Evolutionary conservation across 768 basidiomycete genomes (phyloP), one percentile per base, ranked within the genome.

Genomic region (Xanthoconium stramineum): DNA sequence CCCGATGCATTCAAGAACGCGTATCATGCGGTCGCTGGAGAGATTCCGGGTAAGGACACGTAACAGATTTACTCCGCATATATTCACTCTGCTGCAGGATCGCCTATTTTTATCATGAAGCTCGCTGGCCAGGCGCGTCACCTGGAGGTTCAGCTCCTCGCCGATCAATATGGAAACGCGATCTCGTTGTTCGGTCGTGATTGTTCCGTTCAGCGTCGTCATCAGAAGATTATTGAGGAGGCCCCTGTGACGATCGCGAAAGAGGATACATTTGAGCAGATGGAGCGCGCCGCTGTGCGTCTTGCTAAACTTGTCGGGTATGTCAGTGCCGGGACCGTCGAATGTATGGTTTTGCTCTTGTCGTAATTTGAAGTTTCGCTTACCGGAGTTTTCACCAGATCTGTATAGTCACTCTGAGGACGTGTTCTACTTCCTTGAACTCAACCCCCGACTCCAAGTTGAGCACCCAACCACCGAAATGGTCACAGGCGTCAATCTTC

Each of bases 381-480:
- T 51, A 53, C 50, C 32, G 36, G 30, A 49, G 37, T 36, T 48
- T 58, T 39, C 47, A 39, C 36, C 59, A 94, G 94, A 98, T 74
- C 85, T 99, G 38, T 99, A 98, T 75, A 95, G 88, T 62, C 93
- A 91, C 59, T 80, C 85, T 0, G 96, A 98, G 58, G 93, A 98
- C 68, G 83, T 85, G 30, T 99, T 98, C 77, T 93, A 89, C 77
- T 99, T 99, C 83, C 82, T 99, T 60, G 97, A 99, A 74, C 84
- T 99, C 57, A 99, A 99, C 73, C 97, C 97, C 45, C 95, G 97
- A 81, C 88, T 99, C 20, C 97, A 99, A 77, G 97, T 99, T 66
- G 97, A 99, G 76, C 97, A 99, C 72, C 97, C 97, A 11, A 99
- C 97, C 12, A 99, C 97, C 20, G 97, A 99, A 74, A 99, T 98